Percentiles rank a stretch among this genome's conserved stretches.
Conservation (phyloP, 495 filamentous ascomycete species). For the Aspergillus haitiensis region DNA sequence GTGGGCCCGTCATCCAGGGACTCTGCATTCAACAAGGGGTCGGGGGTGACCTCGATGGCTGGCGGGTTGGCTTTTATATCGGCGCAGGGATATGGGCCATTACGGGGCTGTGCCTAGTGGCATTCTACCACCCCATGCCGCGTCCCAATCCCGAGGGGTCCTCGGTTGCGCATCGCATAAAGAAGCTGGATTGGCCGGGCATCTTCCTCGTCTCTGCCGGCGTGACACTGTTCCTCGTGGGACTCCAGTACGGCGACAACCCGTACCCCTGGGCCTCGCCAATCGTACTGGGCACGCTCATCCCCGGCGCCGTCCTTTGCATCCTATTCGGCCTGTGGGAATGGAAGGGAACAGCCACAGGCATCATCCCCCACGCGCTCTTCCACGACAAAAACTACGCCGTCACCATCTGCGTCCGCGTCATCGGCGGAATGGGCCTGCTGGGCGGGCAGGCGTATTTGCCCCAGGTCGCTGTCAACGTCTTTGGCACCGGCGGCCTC, state of each 20-base stretch:
- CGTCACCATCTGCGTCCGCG: neutral
- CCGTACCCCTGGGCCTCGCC: neutral
- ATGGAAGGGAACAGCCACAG: neutral
- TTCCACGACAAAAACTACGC: neutral
- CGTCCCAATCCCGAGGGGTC: too few species aligned
- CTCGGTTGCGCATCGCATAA: too few species aligned
- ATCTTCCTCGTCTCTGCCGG: neutral
- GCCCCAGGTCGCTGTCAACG: neutral
- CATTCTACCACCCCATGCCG: too few species aligned
- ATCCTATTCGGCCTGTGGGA: neutral
- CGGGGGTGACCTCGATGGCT: too few species aligned
- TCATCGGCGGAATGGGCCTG: neutral
- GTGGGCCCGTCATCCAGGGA: neutral
- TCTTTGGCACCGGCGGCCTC: neutral
- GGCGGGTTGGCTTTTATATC: too few species aligned
- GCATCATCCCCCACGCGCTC: neutral
- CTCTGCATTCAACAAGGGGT: too few species aligned
- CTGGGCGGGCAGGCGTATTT: neutral
- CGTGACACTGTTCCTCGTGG: neutral
- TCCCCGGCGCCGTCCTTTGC: neutral
- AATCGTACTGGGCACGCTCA: neutral
- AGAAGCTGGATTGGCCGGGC: neutral
- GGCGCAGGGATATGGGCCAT: too few species aligned
- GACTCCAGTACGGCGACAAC: neutral
- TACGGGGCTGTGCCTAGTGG: too few species aligned